A percentile compares a stretch with the other conserved stretches of the same genome.
Evolutionary conservation across 352 stramenopile species (phyloP).

Genomic region (Phytophthora podocarpi): DNA sequence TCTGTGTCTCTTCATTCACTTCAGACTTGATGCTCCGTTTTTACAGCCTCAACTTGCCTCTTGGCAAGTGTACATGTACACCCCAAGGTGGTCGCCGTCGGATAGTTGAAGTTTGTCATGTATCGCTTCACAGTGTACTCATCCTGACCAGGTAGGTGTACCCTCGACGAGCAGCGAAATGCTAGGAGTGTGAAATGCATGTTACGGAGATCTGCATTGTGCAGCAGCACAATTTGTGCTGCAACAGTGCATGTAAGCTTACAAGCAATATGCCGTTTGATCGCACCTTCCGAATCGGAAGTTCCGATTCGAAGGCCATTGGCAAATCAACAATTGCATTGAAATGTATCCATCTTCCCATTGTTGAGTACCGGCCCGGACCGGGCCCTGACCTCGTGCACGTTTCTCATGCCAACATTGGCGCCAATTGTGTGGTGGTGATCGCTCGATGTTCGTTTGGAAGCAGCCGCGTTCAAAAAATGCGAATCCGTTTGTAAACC

Average conservation of each 20-base stretch:
- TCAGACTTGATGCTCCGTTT: conserved; percentile 2
- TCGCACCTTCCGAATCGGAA: too few relatives aligned
- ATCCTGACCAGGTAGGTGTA: too few relatives aligned
- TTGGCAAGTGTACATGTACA: neutral
- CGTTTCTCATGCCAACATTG: conserved; percentile 2
- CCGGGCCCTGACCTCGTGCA: neutral
- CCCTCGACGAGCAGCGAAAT: conserved; percentile 8
- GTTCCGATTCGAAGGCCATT: too few relatives aligned
- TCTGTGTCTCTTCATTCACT: neutral
- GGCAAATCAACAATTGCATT: conserved; percentile 15
- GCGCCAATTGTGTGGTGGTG: conserved; percentile 1
- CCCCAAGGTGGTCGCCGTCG: conserved; percentile 6
- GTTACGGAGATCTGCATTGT: too few relatives aligned
- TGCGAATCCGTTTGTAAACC: conserved; percentile 4
- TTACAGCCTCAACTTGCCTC: neutral
- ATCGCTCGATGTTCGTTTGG: neutral
- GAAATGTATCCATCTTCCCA: conserved; percentile 13
- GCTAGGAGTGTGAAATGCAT: neutral
- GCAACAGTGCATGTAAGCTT: too few relatives aligned
- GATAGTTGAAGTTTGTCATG: conserved; percentile 9
- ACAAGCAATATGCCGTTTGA: too few relatives aligned
- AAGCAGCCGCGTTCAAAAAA: conserved; percentile 9
- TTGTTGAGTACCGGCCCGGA: neutral
- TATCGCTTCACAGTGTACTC: neutral
- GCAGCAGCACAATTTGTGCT: too few relatives aligned